Conservation (phyloP, 2,329 filamentous ascomycete genomes). For the Metarhizium robertsii region DNA sequence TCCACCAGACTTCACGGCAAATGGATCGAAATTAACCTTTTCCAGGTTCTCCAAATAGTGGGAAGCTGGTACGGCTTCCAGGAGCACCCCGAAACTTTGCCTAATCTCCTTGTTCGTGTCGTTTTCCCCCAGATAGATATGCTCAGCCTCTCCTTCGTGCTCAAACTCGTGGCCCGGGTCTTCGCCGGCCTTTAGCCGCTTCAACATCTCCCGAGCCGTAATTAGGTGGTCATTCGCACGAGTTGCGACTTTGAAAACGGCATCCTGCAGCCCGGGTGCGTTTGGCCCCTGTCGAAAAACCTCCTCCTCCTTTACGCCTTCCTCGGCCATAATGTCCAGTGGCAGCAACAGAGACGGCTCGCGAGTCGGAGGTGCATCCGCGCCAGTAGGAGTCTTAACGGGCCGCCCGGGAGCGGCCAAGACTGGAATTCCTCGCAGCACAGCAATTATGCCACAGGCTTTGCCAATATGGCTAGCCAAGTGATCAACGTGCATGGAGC, state of each 20-base stretch:
- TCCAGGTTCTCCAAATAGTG: slow-evolving; percentile 74
- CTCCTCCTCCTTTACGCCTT: slow-evolving; percentile 76
- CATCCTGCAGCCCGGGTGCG: slow-evolving; percentile 78
- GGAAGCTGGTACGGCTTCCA: slow-evolving; percentile 69
- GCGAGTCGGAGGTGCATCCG: slow-evolving; percentile 26
- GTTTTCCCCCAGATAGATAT: slow-evolving; percentile 35
- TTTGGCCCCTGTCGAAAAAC: slow-evolving; percentile 70
- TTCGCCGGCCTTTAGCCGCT: slow-evolving; percentile 63
- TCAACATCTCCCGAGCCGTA: slow-evolving; percentile 85
- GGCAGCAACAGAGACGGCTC: slow-evolving; percentile 63
- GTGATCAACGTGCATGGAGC: slow-evolving; percentile 81
- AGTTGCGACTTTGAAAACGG: slow-evolving; percentile 85
- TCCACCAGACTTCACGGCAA: slow-evolving; percentile 47
- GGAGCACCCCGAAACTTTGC: slow-evolving; percentile 66
- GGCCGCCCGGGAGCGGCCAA: slow-evolving; percentile 63
- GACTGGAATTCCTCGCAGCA: slow-evolving; percentile 79
- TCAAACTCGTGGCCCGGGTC: slow-evolving; percentile 82
- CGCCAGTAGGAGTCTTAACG: slow-evolving; percentile 31
- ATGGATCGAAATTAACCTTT: slow-evolving; percentile 75
- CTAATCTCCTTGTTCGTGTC: slow-evolving; percentile 34
- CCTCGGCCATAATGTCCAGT: slow-evolving; percentile 79
- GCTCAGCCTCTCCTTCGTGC: slow-evolving; percentile 68
- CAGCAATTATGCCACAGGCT: slow-evolving; percentile 76
- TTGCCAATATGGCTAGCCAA: slow-evolving; percentile 93
- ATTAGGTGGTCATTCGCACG: slow-evolving; percentile 93